These are phyloP conservation scores for Colletotrichum coccodes DNA, from an alignment of 2,329 filamentous ascomycete genomes.

Conservation along the genomic window DNA sequence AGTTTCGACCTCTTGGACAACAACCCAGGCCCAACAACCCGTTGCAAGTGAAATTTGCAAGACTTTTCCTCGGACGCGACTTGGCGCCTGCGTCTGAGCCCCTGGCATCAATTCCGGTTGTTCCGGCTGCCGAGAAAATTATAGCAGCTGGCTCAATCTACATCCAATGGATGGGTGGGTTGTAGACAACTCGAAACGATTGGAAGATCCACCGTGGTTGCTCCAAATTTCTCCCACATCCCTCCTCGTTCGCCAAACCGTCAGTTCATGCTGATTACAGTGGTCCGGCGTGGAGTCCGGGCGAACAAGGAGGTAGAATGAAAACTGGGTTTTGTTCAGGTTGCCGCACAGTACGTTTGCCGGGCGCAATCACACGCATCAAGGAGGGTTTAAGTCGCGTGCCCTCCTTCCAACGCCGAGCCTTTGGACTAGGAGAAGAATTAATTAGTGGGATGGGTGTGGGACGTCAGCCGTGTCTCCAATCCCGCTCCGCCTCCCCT, in stretches of 20 bases:
- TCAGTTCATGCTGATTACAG: conserved; percentile 3
- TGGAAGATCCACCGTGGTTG: conserved; percentile 9
- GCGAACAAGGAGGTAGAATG: neutral
- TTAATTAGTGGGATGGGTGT: neutral
- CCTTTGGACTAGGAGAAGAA: neutral
- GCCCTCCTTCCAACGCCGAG: conserved; percentile 19
- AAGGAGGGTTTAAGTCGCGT: conserved; percentile 21
- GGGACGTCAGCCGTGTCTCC: conserved; percentile 28
- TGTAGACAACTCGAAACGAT: neutral
- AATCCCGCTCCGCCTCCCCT: conserved; percentile 18
- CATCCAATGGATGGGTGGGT: conserved; percentile 6
- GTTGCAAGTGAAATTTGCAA: neutral
- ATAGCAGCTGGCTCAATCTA: neutral
- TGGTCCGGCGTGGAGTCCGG: conserved; percentile 4
- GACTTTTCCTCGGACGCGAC: neutral
- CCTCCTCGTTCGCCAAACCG: neutral
- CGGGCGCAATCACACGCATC: conserved; percentile 15
- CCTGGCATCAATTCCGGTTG: conserved; percentile 16
- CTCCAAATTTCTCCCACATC: conserved; percentile 16
- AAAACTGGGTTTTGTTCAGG: conserved; percentile 4
- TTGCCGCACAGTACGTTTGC: neutral
- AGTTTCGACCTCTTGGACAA: neutral
- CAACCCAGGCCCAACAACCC: neutral
- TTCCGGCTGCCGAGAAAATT: conserved; percentile 29
- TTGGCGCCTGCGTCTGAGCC: neutral